phyloP scores from a whole-genome alignment of 306 rosid genomes.

The Prunus kanzakura region DNA sequence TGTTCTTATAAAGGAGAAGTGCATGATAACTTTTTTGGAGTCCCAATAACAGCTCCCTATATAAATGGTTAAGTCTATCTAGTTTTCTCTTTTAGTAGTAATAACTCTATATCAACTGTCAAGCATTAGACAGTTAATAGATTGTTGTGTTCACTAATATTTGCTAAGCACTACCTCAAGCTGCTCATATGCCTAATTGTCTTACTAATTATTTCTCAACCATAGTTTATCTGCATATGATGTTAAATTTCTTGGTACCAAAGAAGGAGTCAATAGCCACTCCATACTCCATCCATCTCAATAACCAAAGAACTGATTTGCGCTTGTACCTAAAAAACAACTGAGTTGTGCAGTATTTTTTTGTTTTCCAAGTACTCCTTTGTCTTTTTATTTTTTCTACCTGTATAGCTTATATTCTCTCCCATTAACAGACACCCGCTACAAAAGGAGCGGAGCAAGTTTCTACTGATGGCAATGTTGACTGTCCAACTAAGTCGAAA shows the following conservation, averaged over 20 bases:
- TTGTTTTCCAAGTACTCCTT: no score
- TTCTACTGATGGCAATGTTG: conserved; percentile 26
- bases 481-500: conserved; percentile 26
- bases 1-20: no score
- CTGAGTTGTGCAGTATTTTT: no score
- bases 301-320: no score
- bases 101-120: background rate
- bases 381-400: background rate
- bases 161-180: background rate
- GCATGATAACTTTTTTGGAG: no score
- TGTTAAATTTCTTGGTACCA: background rate
- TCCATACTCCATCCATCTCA: no score
- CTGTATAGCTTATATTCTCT: background rate
- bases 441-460: conserved; percentile 13
- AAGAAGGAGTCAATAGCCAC: background rate
- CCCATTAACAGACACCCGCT: conserved; percentile 37
- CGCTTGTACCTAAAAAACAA: no score
- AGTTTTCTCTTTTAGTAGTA: background rate
- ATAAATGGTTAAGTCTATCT: background rate
- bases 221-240: background rate
- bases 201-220: background rate
- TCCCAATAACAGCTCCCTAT: no score
- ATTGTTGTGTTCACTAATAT: background rate
- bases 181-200: background rate
- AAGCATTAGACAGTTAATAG: background rate